These are phyloP conservation scores for Elsinoe fawcettii DNA, from an alignment of 2,329 filamentous ascomycete genomes.

Conservation along the genomic window DNA sequence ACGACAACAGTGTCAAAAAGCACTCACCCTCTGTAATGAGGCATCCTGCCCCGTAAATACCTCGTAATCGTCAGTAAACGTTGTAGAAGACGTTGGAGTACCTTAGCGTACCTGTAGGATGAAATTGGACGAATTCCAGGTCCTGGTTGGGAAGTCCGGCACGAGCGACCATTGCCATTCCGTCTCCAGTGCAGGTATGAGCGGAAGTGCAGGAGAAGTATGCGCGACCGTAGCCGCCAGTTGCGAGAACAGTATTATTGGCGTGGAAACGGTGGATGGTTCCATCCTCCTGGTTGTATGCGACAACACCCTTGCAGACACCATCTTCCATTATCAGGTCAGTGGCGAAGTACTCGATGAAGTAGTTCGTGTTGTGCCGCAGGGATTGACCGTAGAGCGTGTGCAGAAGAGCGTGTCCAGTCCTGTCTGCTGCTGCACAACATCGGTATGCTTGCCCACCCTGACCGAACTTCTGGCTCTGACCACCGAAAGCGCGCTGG, in stretches of 20 bases:
- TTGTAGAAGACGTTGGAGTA: background rate
- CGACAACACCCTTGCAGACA: slow-evolving; percentile 90
- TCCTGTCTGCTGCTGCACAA: slow-evolving; percentile 92
- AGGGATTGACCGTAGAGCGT: slow-evolving; percentile 97
- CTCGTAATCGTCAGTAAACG: background rate
- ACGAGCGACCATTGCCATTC: slow-evolving; percentile 98
- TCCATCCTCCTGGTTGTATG: slow-evolving; percentile 98
- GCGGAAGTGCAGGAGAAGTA: slow-evolving; percentile 98
- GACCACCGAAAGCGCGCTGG: slow-evolving; percentile 96
- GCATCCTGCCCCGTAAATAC: slow-evolving; percentile 92
- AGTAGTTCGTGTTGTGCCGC: slow-evolving; percentile 98
- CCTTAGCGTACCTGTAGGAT: slow-evolving; percentile 64
- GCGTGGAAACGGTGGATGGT: slow-evolving; percentile 95
- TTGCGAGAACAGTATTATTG: slow-evolving; percentile 93
- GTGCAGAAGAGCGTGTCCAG: slow-evolving; percentile 93
- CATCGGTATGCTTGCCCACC: slow-evolving; percentile 97
- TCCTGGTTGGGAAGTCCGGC: slow-evolving; percentile 98
- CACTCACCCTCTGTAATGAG: slow-evolving; percentile 64
- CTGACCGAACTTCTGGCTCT: slow-evolving; percentile 90
- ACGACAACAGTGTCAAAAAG: background rate
- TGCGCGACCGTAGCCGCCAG: slow-evolving; percentile 92
- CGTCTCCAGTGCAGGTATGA: slow-evolving; percentile 97
- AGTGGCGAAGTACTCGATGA: slow-evolving; percentile 97
- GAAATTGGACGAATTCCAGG: slow-evolving; percentile 99
- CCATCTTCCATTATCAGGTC: slow-evolving; percentile 97